Evolutionary conservation across 2,329 filamentous ascomycete species (phyloP), one percentile per base, ranked within the genome.

Genomic region (Colletotrichum sp.): DNA sequence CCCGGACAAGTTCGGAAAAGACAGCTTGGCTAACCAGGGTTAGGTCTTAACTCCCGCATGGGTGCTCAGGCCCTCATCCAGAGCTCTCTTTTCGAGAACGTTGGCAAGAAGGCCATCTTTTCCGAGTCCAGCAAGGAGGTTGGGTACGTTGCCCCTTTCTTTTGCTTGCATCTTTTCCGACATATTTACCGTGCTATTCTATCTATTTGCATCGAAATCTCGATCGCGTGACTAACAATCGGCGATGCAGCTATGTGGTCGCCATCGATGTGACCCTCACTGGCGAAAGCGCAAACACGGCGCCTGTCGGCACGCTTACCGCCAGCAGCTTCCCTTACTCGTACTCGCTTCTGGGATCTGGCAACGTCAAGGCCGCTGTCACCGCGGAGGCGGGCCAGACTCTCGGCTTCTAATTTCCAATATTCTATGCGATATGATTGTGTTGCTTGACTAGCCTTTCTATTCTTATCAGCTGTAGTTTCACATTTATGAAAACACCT

Each of bases 11-110:
- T 1, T 52, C 44, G 44, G 44, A 22, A 12, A 4, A 15, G 11
- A 22, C 2, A 39, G 4, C 11, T 36, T 19, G 4, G 8, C 61
- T 64, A 22, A 44, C 22, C 4, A 39, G 0, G n/a, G 0, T 6
- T 13, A 36, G 86, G 88, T 55, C 87, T 91, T 82, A 90, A 91
- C 83, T 87, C 88, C 39, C 87, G 88, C 55, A 83, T 87, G 75
- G 86, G 86, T 11, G 88, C 90, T 6, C 86, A 91, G 79, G 82
- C 90, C 8, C 85, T 91, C 25, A 86, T 91, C 8, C 87, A 91
- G 83, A 89, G 88, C 68, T 87, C 87, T 65, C 83, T 83, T 70
- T 90, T 89, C 78, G 84, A 84, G 76, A 83, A 81, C 72, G 79
- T 78, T n/a, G 82, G 87, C 79, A 86, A 84, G 71, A 79, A 77